Base-by-base conservation (phyloP, 1,284 basidiomycete genomes). In the Trichosporon coremiiforme region DNA sequence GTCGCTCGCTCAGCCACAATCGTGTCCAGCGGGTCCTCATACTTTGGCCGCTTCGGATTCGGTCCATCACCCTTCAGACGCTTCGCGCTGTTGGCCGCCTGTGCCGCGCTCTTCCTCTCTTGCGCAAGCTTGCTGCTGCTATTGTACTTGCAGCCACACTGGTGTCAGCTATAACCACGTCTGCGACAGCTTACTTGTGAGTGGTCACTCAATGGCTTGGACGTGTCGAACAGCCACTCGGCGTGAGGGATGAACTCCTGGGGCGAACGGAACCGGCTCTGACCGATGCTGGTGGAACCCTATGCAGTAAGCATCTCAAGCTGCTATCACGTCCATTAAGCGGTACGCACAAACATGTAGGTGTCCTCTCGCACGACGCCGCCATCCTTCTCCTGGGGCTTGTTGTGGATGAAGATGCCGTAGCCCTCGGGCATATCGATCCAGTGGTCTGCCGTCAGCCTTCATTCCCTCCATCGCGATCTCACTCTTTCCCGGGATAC, bases 121-220 rank as follows among this genome's bases (percentile, higher is more conserved):
- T n/a, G 20, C 0, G 67, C 65, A 2, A 65, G 2, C 2, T 22
- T 38, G 12, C 68, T 67, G 20, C 36, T 63, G 1, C 33, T 70
- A 67, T 76, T 79, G 69, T 79, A 79, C 65, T 75, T 73, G 70
- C 79, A 80, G 2, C 57, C 69, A 63, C 79, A 80, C 79, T 80
- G 65, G 0, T 4, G 64, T 74, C 41, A 74, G 73, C 57, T 57
- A 5, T 1, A 50, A 10, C 10, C 1, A 4, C 7, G 20, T 5
- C 2, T 4, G 0, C 0, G 1, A 17, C 2, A 25, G 62, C 77
- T 38, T 36, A 79, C 78, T 6, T 62, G 67, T 0, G 67, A 50
- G 70, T 82, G 80, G 53, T 78, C 75, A 20, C 74, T 66, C 6
- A 82, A 20, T 1, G 73, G 64, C 66, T 66, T 72, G 17, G 53